Percentiles rank a stretch among this genome's conserved stretches.
phyloP scores from a whole-genome alignment of 2,329 filamentous ascomycete genomes.

The Aspergillus sp. region DNA sequence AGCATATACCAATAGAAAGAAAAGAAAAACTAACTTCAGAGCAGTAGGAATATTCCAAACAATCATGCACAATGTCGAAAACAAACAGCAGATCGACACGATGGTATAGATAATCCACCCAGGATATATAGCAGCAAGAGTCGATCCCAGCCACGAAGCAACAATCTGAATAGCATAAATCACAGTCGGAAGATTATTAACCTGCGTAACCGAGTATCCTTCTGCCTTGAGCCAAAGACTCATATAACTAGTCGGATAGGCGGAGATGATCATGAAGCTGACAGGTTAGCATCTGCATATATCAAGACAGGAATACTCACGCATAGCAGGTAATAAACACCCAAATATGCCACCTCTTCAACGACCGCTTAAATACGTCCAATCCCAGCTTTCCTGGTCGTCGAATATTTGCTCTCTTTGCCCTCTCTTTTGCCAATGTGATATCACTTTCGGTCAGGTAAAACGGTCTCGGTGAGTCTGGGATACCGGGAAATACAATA shows the following conservation, averaged over 20 bases:
- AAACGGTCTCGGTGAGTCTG: slow-evolving; percentile 37
- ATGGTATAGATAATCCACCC: slow-evolving; percentile 46
- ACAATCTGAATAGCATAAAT: slow-evolving; percentile 47
- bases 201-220: slow-evolving; percentile 44
- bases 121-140: slow-evolving; percentile 48
- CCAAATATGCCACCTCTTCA: slow-evolving; percentile 50
- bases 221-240: slow-evolving; percentile 50
- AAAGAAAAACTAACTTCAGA: too few relatives aligned
- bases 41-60: slow-evolving; percentile 48
- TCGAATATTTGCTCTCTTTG: slow-evolving; percentile 18
- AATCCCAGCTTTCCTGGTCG: slow-evolving; percentile 38
- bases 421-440: slow-evolving; percentile 30
- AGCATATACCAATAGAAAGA: too few relatives aligned
- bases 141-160: slow-evolving; percentile 47
- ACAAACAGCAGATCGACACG: slow-evolving; percentile 35
- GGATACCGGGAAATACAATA: slow-evolving; percentile 42
- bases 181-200: slow-evolving; percentile 49
- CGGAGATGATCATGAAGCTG: slow-evolving; percentile 43
- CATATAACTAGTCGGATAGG: slow-evolving; percentile 46
- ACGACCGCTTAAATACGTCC: slow-evolving; percentile 42
- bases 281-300: background rate
- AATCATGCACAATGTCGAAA: slow-evolving; percentile 44
- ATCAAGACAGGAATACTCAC: slow-evolving; percentile 31
- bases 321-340: slow-evolving; percentile 47
- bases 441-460: slow-evolving; percentile 34